Evolutionary conservation across 495 filamentous ascomycete species (phyloP).

Genomic region (Aspergillus taichungensis): DNA sequence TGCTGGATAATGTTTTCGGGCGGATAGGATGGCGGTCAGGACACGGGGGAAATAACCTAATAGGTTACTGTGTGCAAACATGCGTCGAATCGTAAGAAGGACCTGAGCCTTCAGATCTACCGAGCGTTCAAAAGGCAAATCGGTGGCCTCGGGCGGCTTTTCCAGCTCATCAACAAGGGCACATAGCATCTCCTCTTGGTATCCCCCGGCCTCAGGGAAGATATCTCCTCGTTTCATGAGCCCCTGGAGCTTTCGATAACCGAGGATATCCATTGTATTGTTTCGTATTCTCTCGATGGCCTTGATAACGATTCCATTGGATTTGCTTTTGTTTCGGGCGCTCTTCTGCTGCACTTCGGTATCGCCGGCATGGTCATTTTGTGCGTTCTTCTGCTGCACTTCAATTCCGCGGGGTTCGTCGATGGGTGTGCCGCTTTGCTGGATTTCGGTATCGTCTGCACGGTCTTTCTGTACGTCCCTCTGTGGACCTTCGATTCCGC

Average conservation of each 20-base stretch:
- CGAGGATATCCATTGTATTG: slow-evolving; percentile 70
- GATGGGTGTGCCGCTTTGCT: no score
- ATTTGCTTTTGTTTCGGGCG: slow-evolving; percentile 59
- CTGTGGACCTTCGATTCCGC: no score
- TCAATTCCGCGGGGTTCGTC: no score
- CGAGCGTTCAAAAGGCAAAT: slow-evolving; percentile 35
- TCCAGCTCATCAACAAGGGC: slow-evolving; percentile 72
- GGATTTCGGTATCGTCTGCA: no score
- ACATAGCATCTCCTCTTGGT: slow-evolving; percentile 64
- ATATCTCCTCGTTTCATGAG: slow-evolving; percentile 61
- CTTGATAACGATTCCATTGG: slow-evolving; percentile 58
- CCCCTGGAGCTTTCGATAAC: slow-evolving; percentile 78
- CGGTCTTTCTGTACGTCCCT: no score
- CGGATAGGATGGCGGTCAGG: slow-evolving; percentile 57
- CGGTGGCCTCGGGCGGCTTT: slow-evolving; percentile 31
- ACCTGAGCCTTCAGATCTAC: slow-evolving; percentile 79
- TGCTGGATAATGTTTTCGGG: slow-evolving; percentile 47
- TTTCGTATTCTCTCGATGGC: slow-evolving; percentile 66
- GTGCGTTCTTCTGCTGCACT: no score
- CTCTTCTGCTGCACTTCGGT: no score
- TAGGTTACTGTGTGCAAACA: slow-evolving; percentile 61
- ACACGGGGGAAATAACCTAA: slow-evolving; percentile 54
- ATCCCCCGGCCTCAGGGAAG: slow-evolving; percentile 44
- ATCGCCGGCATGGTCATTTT: no score
- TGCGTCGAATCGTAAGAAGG: slow-evolving; percentile 67